Conservation (phyloP, 1,139 yeast species). For the Geotrichum bryndzae region DNA sequence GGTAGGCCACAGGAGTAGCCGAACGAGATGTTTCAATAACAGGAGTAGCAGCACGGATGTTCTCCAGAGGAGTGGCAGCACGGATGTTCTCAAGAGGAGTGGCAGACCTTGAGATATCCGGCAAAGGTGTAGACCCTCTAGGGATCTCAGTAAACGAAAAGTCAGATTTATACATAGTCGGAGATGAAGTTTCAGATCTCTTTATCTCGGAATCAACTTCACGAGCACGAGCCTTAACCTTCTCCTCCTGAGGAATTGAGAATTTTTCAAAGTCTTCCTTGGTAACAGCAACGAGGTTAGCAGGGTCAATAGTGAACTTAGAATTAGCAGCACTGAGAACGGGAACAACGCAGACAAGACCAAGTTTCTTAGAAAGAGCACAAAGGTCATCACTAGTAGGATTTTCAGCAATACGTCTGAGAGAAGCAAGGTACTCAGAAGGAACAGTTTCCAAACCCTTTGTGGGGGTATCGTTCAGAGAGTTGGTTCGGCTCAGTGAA, state of each 20-base stretch:
- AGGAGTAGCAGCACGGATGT: neutral
- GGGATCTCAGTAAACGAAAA: neutral
- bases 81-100: slow-evolving; percentile 1
- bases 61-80: slow-evolving; percentile 4
- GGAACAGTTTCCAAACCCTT: slow-evolving; percentile 34
- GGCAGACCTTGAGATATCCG: neutral
- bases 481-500: slow-evolving; percentile 10
- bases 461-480: neutral
- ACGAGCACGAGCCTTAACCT: slow-evolving; percentile 9
- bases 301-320: slow-evolving; percentile 7
- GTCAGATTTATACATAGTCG: slow-evolving; percentile 7
- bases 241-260: slow-evolving; percentile 17
- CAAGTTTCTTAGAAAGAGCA: slow-evolving; percentile 29
- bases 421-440: slow-evolving; percentile 30
- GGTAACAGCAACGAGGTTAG: slow-evolving; percentile 45
- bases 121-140: neutral
- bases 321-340: slow-evolving; percentile 10
- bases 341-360: slow-evolving; percentile 19
- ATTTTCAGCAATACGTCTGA: slow-evolving; percentile 33
- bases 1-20: neutral
- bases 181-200: slow-evolving; percentile 9
- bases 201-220: slow-evolving; percentile 7
- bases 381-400: slow-evolving; percentile 34
- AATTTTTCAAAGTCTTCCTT: slow-evolving; percentile 27
- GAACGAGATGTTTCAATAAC: neutral